phyloP scores from a whole-genome alignment of 1,284 basidiomycete genomes.

The Leccinum huronense region DNA sequence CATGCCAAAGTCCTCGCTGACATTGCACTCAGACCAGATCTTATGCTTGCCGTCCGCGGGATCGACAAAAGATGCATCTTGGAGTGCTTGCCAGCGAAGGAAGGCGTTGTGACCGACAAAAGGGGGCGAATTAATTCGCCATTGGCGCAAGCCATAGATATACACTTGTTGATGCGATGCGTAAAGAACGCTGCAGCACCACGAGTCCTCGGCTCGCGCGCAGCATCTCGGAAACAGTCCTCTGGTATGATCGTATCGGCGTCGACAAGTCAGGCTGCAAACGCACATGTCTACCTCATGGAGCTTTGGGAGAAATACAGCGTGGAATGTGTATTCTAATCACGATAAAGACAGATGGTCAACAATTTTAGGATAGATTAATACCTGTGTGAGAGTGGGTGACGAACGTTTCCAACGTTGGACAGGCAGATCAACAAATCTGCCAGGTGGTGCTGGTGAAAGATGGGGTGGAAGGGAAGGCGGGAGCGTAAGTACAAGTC shows the following conservation, averaged over 20 bases:
- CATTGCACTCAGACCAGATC: constrained; percentile 83
- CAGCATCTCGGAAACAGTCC: constrained; percentile 84
- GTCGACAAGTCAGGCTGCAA: constrained; percentile 44
- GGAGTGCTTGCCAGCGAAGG: constrained; percentile 80
- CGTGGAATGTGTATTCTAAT: too few species aligned
- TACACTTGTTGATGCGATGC: constrained; percentile 72
- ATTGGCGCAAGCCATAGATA: constrained; percentile 73
- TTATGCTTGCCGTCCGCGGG: constrained; percentile 54
- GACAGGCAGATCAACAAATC: not conserved
- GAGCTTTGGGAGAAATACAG: not conserved
- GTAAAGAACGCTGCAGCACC: constrained; percentile 88
- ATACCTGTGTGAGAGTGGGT: too few species aligned
- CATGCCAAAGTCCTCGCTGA: constrained; percentile 88
- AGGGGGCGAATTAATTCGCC: constrained; percentile 70
- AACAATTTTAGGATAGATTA: too few species aligned
- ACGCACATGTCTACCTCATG: not conserved
- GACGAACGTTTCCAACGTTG: not conserved
- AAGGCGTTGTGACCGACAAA: constrained; percentile 91
- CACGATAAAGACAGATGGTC: too few species aligned
- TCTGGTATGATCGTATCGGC: constrained; percentile 85
- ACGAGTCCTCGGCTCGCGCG: constrained; percentile 58
- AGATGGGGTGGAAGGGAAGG: too few species aligned
- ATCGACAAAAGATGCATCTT: constrained; percentile 76
- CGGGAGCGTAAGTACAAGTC: not conserved
- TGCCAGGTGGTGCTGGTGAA: not conserved